Evolutionary conservation across 148 eudicot genomes (phyloP).

Genomic region (Simmondsia chinensis): DNA sequence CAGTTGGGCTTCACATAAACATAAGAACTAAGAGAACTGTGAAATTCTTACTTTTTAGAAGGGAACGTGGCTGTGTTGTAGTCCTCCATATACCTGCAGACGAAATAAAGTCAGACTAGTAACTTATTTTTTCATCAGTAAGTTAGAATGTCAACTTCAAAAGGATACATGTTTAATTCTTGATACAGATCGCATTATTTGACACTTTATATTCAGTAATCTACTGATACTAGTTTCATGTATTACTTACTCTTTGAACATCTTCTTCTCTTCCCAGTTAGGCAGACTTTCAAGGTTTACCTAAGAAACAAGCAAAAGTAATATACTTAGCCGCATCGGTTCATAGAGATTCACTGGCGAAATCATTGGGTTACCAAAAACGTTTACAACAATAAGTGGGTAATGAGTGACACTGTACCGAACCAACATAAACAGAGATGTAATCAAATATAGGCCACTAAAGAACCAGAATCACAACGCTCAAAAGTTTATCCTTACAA

Average conservation of each 20-base stretch:
- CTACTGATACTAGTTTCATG: neutral
- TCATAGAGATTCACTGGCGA: no score
- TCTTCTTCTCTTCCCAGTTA: conserved; percentile 92
- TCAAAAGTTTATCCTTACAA: no score
- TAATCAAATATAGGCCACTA: no score
- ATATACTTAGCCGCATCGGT: neutral
- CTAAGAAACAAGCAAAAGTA: conserved; percentile 18
- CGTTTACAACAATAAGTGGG: no score
- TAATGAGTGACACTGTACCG: no score
- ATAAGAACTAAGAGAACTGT: neutral
- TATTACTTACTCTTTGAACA: conserved; percentile 78
- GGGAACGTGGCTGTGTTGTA: conserved; percentile 92
- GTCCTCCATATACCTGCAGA: conserved; percentile 91
- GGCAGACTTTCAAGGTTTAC: conserved; percentile 93
- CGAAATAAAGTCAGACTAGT: neutral
- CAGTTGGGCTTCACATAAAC: neutral
- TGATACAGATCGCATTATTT: neutral
- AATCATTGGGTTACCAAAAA: no score
- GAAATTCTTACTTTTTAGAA: conserved; percentile 75
- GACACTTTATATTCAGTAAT: neutral
- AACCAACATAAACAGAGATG: no score
- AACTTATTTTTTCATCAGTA: no score
- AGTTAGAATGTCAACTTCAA: no score
- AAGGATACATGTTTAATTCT: no score
- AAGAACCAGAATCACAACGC: no score